Base-by-base conservation (phyloP, 2,329 filamentous ascomycete genomes). In the Leptographium procerum region DNA sequence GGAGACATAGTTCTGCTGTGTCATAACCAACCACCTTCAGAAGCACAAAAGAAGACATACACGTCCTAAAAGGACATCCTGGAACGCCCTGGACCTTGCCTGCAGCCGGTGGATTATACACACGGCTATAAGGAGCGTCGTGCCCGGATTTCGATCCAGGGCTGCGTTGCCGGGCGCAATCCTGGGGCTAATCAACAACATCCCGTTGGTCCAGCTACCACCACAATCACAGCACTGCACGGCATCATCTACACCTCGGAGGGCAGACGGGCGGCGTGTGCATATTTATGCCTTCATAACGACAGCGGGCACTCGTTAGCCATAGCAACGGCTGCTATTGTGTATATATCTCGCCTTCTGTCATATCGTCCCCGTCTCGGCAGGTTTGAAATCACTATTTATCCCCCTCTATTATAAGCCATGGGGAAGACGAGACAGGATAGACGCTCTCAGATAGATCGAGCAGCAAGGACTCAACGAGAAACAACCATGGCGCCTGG, bases 401-500 rank as follows among this genome's bases (percentile, higher is more conserved):
- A n/a, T n/a, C n/a, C n/a, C n/a, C n/a, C n/a, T n/a, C n/a, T n/a
- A n/a, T n/a, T n/a, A n/a, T n/a, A n/a, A n/a, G n/a, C n/a, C n/a
- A n/a, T n/a, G n/a, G n/a, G n/a, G n/a, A n/a, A n/a, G n/a, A n/a
- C n/a, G n/a, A n/a, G n/a, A n/a, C n/a, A n/a, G n/a, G n/a, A n/a
- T n/a, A n/a, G n/a, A n/a, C n/a, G n/a, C n/a, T n/a, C n/a, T n/a
- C n/a, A n/a, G n/a, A n/a, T n/a, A 40, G 36, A 40, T 19, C 36
- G 14, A 40, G 14, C 13, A 40, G 19, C 7, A 19, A 40, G 14
- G 16, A 16, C 36, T 19, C 2, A 4, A 16, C 36, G 36, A 40
- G 36, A 40, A 43, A 28, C 5, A 31, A 16, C 26, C 26, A 61
- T 61, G 60, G 56, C 56, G 29, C 31, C 16, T 36, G 52, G 68